Evolutionary conservation across 2,329 filamentous ascomycete species (phyloP).

Genomic region (Aureobasidium sp.): DNA sequence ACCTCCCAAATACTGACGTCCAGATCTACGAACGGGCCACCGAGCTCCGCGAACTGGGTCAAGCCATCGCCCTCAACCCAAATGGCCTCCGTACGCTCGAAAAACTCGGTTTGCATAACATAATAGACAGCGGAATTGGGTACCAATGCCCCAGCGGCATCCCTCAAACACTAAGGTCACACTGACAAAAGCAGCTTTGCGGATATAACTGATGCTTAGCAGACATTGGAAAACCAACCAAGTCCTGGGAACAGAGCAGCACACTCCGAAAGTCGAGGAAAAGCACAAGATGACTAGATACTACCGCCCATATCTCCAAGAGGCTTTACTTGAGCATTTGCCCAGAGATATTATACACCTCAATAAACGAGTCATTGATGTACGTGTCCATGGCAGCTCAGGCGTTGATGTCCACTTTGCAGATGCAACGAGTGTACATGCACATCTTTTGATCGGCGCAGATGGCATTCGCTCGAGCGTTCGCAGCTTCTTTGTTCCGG

Average conservation of each 20-base stretch:
- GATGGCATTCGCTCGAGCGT: constrained; percentile 35
- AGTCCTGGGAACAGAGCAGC: constrained; percentile 29
- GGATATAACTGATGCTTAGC: background rate
- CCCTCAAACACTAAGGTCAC: constrained; percentile 33
- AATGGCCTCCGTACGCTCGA: constrained; percentile 35
- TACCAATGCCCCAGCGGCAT: constrained; percentile 28
- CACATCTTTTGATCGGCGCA: constrained; percentile 31
- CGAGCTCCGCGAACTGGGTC: constrained; percentile 33
- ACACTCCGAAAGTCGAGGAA: constrained; percentile 27
- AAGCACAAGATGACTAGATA: constrained; percentile 32
- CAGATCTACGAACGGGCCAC: constrained; percentile 33
- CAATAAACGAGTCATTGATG: constrained; percentile 25
- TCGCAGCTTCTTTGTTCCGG: constrained; percentile 24
- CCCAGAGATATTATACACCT: constrained; percentile 29
- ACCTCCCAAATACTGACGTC: constrained; percentile 28
- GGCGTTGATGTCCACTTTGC: constrained; percentile 27
- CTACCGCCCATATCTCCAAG: constrained; percentile 32
- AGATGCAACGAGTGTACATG: constrained; percentile 26
- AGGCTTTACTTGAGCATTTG: constrained; percentile 29
- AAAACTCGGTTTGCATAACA: constrained; percentile 30
- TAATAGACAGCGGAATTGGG: constrained; percentile 29
- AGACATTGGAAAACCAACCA: constrained; percentile 35
- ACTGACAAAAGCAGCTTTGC: no score
- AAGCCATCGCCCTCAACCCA: constrained; percentile 34
- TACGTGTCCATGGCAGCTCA: constrained; percentile 14